Percentiles rank a stretch among this genome's conserved stretches.
phyloP scores from a whole-genome alignment of 371 early-diverging fungal species.

The Lichtheimia hyalospora region DNA sequence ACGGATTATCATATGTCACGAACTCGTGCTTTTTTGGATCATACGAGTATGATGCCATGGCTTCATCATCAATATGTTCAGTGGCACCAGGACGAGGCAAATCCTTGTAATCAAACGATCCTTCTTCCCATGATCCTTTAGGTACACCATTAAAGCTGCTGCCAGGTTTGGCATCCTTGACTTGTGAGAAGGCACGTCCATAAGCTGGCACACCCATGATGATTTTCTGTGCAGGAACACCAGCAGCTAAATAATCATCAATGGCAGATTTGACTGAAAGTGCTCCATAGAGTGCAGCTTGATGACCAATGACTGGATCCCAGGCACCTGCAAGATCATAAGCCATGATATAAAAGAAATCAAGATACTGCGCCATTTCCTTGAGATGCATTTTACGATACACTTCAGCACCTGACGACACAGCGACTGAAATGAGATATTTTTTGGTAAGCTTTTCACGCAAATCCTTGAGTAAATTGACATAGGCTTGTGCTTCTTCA shows the following conservation, averaged over 20 bases:
- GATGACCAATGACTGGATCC: conserved; percentile 76
- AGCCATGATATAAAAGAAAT: conserved; percentile 78
- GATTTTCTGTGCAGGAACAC: conserved; percentile 77
- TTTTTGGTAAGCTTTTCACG: conserved; percentile 58
- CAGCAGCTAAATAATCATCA: conserved; percentile 61
- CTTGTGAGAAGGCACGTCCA: conserved; percentile 81
- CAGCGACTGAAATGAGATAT: conserved; percentile 65
- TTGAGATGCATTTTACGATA: conserved; percentile 58
- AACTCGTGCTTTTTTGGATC: conserved; percentile 63
- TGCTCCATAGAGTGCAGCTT: conserved; percentile 74
- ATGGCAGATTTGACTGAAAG: conserved; percentile 70
- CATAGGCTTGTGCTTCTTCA: conserved; percentile 77
- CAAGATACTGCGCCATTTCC: conserved; percentile 66
- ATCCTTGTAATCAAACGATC: conserved; percentile 74
- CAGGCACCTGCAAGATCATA: conserved; percentile 81
- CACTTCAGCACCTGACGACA: conserved; percentile 65
- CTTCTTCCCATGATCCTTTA: conserved; percentile 81
- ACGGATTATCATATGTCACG: conserved; percentile 81
- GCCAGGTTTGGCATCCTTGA: conserved; percentile 62
- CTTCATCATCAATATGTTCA: conserved; percentile 67
- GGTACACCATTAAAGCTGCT: conserved; percentile 63
- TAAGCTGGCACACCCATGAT: conserved; percentile 83
- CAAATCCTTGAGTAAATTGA: conserved; percentile 67
- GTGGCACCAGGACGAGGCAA: conserved; percentile 67
- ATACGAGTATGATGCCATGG: conserved; percentile 77